phyloP scores from a whole-genome alignment of 495 filamentous ascomycete genomes.

The Penicillium chermesinum region DNA sequence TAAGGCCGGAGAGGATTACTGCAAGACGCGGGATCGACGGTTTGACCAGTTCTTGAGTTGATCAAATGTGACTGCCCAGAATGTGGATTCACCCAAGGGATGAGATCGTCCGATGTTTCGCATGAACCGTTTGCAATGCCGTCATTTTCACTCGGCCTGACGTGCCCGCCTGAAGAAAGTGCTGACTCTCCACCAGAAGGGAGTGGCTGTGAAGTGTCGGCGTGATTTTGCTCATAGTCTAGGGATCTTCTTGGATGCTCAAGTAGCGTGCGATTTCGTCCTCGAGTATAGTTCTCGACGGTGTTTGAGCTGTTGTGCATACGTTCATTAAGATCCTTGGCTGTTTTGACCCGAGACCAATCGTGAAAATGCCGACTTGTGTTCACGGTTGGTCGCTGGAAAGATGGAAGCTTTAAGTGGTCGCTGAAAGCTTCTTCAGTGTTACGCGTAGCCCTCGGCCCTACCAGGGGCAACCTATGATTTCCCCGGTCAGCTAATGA shows the following conservation, averaged over 20 bases:
- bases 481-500: not conserved
- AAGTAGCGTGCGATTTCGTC: not conserved
- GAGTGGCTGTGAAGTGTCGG: too few species aligned
- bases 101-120: slow-evolving; percentile 26
- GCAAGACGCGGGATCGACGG: slow-evolving; percentile 16
- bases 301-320: not conserved
- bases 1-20: not conserved
- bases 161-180: not conserved
- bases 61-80: slow-evolving; percentile 56
- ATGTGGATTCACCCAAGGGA: slow-evolving; percentile 64
- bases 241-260: not conserved
- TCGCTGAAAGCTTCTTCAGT: slow-evolving; percentile 24
- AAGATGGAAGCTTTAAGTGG: slow-evolving; percentile 32
- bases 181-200: not conserved
- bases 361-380: slow-evolving; percentile 40
- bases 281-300: not conserved
- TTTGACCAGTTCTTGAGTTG: slow-evolving; percentile 59
- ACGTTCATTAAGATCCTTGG: slow-evolving; percentile 23
- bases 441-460: slow-evolving; percentile 1
- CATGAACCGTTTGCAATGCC: not conserved
- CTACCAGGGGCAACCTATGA: not conserved
- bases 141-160: not conserved
- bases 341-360: slow-evolving; percentile 68
- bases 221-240: not conserved
- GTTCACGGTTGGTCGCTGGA: slow-evolving; percentile 16